Percentiles rank a stretch among this genome's conserved stretches.
These are phyloP conservation scores for Tetrapisispora nanseiensis DNA, from an alignment of 805 yeast genomes.

Conservation along the genomic window DNA sequence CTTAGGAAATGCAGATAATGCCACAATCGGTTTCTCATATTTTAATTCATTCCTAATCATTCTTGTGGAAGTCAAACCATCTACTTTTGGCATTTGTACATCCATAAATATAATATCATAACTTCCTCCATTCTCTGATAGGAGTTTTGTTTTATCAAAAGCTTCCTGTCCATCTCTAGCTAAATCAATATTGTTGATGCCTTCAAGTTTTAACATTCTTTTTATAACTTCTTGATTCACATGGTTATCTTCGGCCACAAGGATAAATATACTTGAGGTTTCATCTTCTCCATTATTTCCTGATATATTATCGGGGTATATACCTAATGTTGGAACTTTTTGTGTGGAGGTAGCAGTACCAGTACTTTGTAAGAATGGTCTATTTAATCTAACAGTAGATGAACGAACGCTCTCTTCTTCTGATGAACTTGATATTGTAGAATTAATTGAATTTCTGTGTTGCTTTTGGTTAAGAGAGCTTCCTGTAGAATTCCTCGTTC, in stretches of 20 bases:
- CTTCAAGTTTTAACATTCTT: conserved; percentile 81
- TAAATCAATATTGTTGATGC: conserved; percentile 56
- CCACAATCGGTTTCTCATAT: conserved; percentile 71
- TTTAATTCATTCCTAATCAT: conserved; percentile 57
- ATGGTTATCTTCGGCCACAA: conserved; percentile 89
- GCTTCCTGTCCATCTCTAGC: conserved; percentile 93
- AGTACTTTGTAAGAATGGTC: conserved; percentile 32
- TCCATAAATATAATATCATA: conserved; percentile 89
- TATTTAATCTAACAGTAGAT: conserved; percentile 14
- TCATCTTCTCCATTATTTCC: conserved; percentile 12
- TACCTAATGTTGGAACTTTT: conserved; percentile 13
- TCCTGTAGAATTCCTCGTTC: neutral
- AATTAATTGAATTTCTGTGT: neutral
- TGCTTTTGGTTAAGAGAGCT: neutral
- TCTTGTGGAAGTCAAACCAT: conserved; percentile 78
- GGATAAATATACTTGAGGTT: conserved; percentile 32
- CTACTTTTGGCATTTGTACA: conserved; percentile 92
- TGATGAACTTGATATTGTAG: neutral
- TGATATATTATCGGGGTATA: conserved; percentile 7
- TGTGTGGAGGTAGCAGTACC: conserved; percentile 33
- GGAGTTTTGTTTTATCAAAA: conserved; percentile 48
- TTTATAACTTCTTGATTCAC: conserved; percentile 92
- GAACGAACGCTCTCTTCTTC: conserved; percentile 4
- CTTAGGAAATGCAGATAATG: conserved; percentile 92
- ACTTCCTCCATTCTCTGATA: conserved; percentile 32